phyloP scores from a whole-genome alignment of 2,329 filamentous ascomycete species.

The Pyrenochaeta sp. region DNA sequence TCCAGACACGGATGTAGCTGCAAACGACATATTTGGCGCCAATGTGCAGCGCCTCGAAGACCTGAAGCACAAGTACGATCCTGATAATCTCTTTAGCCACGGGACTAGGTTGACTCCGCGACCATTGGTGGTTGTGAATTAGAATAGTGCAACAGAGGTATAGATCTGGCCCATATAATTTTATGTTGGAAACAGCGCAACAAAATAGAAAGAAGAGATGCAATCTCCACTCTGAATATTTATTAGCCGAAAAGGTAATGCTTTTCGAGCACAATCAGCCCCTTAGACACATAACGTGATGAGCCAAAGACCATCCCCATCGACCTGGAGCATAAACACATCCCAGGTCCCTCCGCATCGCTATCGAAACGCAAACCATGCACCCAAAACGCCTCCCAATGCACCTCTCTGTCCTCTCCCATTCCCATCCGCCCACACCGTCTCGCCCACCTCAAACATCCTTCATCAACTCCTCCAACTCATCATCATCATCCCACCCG shows the following conservation, averaged over 20 bases:
- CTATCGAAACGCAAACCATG: too few species aligned
- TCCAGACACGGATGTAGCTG: slow-evolving; percentile 32
- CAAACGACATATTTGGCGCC: slow-evolving; percentile 39
- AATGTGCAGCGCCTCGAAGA: slow-evolving; percentile 42
- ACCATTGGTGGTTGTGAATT: slow-evolving; percentile 29
- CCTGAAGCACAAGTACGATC: slow-evolving; percentile 46
- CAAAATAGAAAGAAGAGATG: too few species aligned
- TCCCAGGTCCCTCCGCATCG: too few species aligned
- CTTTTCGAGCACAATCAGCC: too few species aligned
- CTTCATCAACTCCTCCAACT: slow-evolving; percentile 63
- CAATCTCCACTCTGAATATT: too few species aligned
- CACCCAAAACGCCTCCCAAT: slow-evolving; percentile 21
- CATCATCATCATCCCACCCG: slow-evolving; percentile 79
- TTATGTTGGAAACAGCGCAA: background rate
- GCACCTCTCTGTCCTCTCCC: slow-evolving; percentile 4
- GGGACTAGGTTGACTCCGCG: slow-evolving; percentile 32
- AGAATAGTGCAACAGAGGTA: too few species aligned
- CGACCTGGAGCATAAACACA: too few species aligned
- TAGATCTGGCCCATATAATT: background rate
- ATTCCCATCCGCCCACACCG: background rate
- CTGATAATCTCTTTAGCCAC: slow-evolving; percentile 41
- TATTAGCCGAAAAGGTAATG: too few species aligned
- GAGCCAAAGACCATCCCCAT: too few species aligned
- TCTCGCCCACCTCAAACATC: slow-evolving; percentile 32
- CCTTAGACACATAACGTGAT: too few species aligned